These are phyloP conservation scores for Hirsutella thompsonii DNA, from an alignment of 2,329 filamentous ascomycete genomes.

Conservation along the genomic window DNA sequence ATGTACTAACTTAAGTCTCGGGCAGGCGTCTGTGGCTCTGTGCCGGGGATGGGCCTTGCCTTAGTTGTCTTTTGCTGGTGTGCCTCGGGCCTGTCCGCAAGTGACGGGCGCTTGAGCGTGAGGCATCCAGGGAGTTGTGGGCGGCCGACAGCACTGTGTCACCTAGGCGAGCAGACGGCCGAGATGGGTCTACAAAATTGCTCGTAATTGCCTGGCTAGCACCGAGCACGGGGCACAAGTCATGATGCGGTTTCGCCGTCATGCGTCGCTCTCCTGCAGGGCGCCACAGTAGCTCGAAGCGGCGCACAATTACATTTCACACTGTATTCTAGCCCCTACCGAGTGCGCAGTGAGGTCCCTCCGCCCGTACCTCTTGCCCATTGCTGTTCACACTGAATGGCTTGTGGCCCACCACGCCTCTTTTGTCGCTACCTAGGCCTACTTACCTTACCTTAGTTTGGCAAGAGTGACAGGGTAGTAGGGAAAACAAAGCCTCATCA, in stretches of 20 bases:
- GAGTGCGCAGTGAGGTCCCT: background rate
- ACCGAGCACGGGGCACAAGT: background rate
- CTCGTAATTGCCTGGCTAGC: background rate
- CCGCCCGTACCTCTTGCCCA: slow-evolving; percentile 3
- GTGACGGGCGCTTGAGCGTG: no score
- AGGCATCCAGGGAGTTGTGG: background rate
- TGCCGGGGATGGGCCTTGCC: no score
- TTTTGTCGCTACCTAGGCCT: slow-evolving; percentile 13
- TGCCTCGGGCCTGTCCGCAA: no score
- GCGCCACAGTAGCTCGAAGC: background rate
- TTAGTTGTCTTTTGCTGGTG: no score
- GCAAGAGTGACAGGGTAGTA: slow-evolving; percentile 20
- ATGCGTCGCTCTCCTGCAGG: background rate
- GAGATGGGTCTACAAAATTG: background rate
- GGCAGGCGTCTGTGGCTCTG: no score
- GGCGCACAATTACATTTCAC: background rate
- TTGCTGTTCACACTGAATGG: slow-evolving; percentile 2
- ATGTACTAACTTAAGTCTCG: no score
- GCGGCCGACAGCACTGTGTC: background rate
- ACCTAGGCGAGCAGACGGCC: background rate
- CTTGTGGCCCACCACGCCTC: slow-evolving; percentile 12
- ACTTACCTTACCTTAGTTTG: slow-evolving; percentile 11
- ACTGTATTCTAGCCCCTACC: slow-evolving; percentile 1
- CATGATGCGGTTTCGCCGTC: background rate
- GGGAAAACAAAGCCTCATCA: slow-evolving; percentile 30